Conservation (phyloP, 139 green algal species). For the Zygnema circumcarinatum region DNA sequence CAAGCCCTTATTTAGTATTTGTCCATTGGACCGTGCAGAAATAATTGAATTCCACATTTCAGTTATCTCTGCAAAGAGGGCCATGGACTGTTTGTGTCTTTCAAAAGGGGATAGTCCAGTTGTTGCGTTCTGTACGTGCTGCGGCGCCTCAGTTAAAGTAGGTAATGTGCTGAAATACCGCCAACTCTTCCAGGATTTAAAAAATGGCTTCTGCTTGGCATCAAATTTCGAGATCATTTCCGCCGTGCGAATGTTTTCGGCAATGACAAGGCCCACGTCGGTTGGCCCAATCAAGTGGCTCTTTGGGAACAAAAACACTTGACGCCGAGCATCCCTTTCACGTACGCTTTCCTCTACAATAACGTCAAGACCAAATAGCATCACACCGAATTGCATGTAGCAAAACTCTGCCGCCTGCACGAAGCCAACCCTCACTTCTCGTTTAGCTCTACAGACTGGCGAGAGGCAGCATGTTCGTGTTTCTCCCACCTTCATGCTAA, state of each 20-base stretch:
- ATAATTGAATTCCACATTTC: too few species aligned
- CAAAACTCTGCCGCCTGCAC: conserved; percentile 28
- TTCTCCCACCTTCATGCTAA: too few species aligned
- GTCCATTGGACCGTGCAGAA: neutral
- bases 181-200: too few species aligned
- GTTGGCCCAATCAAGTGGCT: conserved; percentile 14
- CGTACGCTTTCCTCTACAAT: neutral
- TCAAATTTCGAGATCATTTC: conserved; percentile 11
- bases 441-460: too few species aligned
- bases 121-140: neutral
- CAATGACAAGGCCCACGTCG: conserved; percentile 41
- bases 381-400: conserved; percentile 11
- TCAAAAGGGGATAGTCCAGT: neutral
- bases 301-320: conserved; percentile 33
- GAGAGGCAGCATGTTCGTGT: too few species aligned
- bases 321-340: conserved; percentile 10
- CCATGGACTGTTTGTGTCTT: neutral
- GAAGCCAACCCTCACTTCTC: too few species aligned
- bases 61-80: too few species aligned
- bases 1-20: neutral
- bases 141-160: neutral
- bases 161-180: neutral
- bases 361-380: conserved; percentile 32
- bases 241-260: conserved; percentile 6
- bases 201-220: neutral